Base-by-base conservation (phyloP, 208 protist genomes). In the Porcisia deanei region DNA sequence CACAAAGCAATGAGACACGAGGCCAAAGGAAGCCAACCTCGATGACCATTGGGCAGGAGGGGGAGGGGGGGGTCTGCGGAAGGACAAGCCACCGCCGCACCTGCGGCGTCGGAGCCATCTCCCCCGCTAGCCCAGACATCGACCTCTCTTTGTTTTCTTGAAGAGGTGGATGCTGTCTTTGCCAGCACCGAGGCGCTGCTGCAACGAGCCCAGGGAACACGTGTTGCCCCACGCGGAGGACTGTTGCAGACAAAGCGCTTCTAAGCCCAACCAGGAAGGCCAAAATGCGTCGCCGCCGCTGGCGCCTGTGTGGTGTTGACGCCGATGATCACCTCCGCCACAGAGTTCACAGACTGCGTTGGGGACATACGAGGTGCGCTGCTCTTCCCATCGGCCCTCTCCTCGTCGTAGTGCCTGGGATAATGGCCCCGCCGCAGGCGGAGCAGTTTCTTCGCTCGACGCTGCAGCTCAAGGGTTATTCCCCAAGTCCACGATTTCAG, bases 321-420 rank as follows among this genome's bases (percentile, higher is more conserved):
- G 18, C 86, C 87, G 77, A 79, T 82, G 66, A 47, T 82, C 55
- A 76, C 82, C 47, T 77, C 68, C 30, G 86, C 78, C 18, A 55
- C 68, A 2, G 83, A 85, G 77, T 88, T 90, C 53, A 16, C 67
- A 8, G 20, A 18, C 14, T 88, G 82, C 73, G 80, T 54, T 2
- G 71, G 76, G 8, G 75, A 76, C 37, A 65, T 85, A 34, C 76
- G 76, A 30, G 37, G 63, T 8, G 81, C 65, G 34, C 65, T 85
- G 55, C 65, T n/a, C 0, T 30, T 30, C 3, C 53, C 65, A 3
- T 60, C 77, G 6, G 57, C 34, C 47, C 47, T 52, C 20, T 57
- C 58, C 3, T 37, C 60, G 30, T 54, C 63, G 2, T 89, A 1
- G 68, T 85, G 0, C 86, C 86, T 0, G 65, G 65, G 14, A 20